Evolutionary conservation across 208 protist species (phyloP).

Genomic region (Crithidia fasciculata): DNA sequence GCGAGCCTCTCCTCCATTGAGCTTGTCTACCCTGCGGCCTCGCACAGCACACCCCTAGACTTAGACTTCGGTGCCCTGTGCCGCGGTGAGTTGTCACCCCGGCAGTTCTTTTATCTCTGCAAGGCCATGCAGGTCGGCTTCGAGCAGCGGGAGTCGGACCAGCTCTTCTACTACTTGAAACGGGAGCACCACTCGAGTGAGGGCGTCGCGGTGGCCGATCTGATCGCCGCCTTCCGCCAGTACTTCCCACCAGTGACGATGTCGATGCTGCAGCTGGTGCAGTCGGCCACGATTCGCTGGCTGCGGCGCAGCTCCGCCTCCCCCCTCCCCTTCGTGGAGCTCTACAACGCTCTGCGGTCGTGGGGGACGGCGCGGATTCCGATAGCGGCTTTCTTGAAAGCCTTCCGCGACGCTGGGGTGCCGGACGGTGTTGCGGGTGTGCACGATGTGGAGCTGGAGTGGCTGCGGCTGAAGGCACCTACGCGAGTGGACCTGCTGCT

Average conservation of each 20-base stretch:
- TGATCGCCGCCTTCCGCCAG: slow-evolving; percentile 51
- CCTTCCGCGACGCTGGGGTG: slow-evolving; percentile 52
- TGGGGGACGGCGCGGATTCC: slow-evolving; percentile 51
- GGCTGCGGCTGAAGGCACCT: slow-evolving; percentile 67
- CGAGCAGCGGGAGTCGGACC: slow-evolving; percentile 42
- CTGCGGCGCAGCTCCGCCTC: slow-evolving; percentile 35
- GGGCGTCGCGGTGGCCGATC: slow-evolving; percentile 39
- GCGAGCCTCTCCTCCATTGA: slow-evolving; percentile 14
- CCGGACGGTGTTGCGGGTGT: slow-evolving; percentile 42
- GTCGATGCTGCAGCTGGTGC: slow-evolving; percentile 57
- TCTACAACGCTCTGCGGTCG: slow-evolving; percentile 50
- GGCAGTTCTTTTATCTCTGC: slow-evolving; percentile 69
- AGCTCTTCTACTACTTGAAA: slow-evolving; percentile 68
- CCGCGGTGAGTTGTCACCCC: slow-evolving; percentile 32
- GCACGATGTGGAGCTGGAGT: slow-evolving; percentile 74
- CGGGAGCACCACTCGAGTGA: slow-evolving; percentile 31
- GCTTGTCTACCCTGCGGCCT: slow-evolving; percentile 18
- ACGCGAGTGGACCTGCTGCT: slow-evolving; percentile 62
- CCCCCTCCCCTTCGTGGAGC: slow-evolving; percentile 47
- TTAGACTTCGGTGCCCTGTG: slow-evolving; percentile 31
- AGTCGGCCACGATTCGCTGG: slow-evolving; percentile 30
- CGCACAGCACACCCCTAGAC: slow-evolving; percentile 19
- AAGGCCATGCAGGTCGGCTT: slow-evolving; percentile 45
- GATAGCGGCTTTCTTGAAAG: slow-evolving; percentile 51
- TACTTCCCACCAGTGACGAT: slow-evolving; percentile 69